A percentile compares a stretch with the other conserved stretches of the same genome.
Evolutionary conservation across 116 monocot species (phyloP).

Genomic region (Cymodocea nodosa): DNA sequence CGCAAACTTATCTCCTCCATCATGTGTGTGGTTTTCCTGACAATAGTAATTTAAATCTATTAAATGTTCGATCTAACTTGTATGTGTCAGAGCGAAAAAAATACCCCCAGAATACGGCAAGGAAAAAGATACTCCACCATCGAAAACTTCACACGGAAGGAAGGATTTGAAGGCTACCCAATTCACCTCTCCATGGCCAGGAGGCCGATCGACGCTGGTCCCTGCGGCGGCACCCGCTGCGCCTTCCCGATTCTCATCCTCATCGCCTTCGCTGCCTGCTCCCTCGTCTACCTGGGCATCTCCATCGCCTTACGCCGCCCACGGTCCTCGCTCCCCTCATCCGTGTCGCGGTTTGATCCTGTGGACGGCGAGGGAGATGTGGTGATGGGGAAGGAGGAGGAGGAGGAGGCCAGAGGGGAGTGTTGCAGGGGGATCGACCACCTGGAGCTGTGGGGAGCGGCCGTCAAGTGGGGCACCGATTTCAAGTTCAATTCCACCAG

Average conservation of each 20-base stretch:
- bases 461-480: constrained; percentile 76
- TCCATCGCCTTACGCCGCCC: constrained; percentile 6
- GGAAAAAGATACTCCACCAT: too few relatives aligned
- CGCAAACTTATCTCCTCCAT: too few relatives aligned
- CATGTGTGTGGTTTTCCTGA: too few relatives aligned
- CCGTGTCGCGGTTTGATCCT: background rate
- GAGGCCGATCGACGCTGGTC: background rate
- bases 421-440: constrained; percentile 70
- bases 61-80: too few relatives aligned
- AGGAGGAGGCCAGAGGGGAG: constrained; percentile 19
- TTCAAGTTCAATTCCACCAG: constrained; percentile 48
- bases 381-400: constrained; percentile 12
- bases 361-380: constrained; percentile 4
- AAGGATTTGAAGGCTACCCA: too few relatives aligned
- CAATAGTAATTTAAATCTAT: too few relatives aligned
- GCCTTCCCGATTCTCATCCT: constrained; percentile 17
- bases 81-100: too few relatives aligned
- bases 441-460: constrained; percentile 78
- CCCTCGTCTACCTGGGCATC: constrained; percentile 33
- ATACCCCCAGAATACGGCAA: too few relatives aligned
- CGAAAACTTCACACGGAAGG: too few relatives aligned
- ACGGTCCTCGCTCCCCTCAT: background rate
- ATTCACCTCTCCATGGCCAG: constrained; percentile 2
- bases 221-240: constrained; percentile 10
- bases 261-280: constrained; percentile 21